phyloP scores from a whole-genome alignment of 2,329 filamentous ascomycete genomes.

The Claviceps pazoutovae region DNA sequence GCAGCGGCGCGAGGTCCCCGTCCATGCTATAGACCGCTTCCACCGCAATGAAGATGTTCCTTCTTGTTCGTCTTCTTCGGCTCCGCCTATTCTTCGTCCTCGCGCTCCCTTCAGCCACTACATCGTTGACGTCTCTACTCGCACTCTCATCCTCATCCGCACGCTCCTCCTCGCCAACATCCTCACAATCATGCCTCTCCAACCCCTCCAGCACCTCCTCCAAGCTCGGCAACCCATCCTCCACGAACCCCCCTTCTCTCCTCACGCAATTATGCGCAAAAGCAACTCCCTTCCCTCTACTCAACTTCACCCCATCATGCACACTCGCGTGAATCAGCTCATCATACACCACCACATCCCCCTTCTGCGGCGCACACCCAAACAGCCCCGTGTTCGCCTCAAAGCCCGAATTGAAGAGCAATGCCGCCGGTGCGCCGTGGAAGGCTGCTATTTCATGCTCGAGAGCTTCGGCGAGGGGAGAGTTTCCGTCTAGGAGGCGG shows the following conservation, averaged over 20 bases:
- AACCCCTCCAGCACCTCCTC: conserved; percentile 17
- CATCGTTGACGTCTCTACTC: conserved; percentile 10
- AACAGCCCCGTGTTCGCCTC: conserved; percentile 54
- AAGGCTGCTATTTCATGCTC: conserved; percentile 33
- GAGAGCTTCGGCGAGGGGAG: conserved; percentile 26
- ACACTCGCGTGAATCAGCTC: conserved; percentile 65
- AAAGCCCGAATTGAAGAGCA: conserved; percentile 46
- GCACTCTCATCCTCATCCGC: conserved; percentile 23
- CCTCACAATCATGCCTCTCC: conserved; percentile 17
- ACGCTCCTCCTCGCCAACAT: conserved; percentile 16
- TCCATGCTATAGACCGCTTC: conserved; percentile 76
- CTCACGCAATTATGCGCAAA: conserved; percentile 45
- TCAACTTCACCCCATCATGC: conserved; percentile 61
- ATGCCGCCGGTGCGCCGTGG: conserved; percentile 29
- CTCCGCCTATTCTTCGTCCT: conserved; percentile 2
- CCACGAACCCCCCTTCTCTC: neutral
- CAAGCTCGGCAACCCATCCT: conserved; percentile 10
- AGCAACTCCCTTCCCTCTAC: conserved; percentile 34
- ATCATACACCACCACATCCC: conserved; percentile 56
- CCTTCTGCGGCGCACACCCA: conserved; percentile 42
- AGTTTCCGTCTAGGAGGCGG: conserved; percentile 39
- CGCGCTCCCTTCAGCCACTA: conserved; percentile 9
- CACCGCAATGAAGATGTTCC: conserved; percentile 55
- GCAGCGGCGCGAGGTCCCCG: conserved; percentile 54
- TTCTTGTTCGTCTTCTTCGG: conserved; percentile 16